Evolutionary conservation across 257 asterid species (phyloP), one percentile per base, ranked within the genome.

Genomic region (Nicotiana knightiana): DNA sequence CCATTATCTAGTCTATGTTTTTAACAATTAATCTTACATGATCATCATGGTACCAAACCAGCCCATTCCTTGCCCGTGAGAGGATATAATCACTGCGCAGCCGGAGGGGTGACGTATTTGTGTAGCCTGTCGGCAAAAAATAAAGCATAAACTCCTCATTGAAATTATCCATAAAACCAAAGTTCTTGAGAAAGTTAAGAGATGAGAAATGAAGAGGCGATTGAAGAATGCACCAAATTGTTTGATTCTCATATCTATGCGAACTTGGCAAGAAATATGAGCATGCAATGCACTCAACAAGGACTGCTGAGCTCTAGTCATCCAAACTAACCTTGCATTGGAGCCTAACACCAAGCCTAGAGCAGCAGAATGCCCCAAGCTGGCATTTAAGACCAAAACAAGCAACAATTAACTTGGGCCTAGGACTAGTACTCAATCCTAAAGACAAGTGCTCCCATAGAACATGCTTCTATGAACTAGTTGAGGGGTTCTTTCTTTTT

Each of bases 101-200:
- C 98, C 99, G 70, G 96, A 89, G 51, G 99, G 99, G 90, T 95
- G 99, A 87, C 89, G 90, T 85, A 96, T 75, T 86, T 90, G 88
- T 35, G 98, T 91, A 46, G 81, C 88, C 99, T 96, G 91, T 81
- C 82, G 89, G 73, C 33, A 62, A 26, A 73, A 43, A 73, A 73
- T 13, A 73, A 7, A 73, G 43, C 43, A 73, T 73, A 43, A 73
- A 73, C 79, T 51, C 43, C 79, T 21, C 4, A 55, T 62, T 55
- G 24, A 61, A 80, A 77, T 67, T 71, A 86, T 28, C 77, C 86
- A 81, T 57, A 73, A 48, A 24, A 51, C 17, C 61, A 7, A 73
- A 35, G 62, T 73, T 73, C 63, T 24, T 48, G 43, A 26, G 9
- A 15, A 73, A 73, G 62, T 73, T 13, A 48, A 26, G 43, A 48